Evolutionary conservation across 441 rosid species (phyloP), one percentile per base, ranked within the genome.

Genomic region (Breynia disticha): DNA sequence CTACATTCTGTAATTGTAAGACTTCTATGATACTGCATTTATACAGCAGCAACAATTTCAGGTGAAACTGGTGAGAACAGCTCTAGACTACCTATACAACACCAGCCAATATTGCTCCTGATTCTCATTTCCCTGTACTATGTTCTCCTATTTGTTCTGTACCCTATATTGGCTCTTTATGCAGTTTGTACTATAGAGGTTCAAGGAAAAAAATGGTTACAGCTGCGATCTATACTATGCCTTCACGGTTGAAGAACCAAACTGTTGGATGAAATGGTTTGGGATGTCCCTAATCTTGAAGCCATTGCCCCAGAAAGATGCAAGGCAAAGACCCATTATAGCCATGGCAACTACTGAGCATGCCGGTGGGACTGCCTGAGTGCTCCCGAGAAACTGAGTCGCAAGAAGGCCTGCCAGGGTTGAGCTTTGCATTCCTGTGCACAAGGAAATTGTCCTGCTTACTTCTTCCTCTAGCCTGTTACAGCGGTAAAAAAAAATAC

Each of bases 331-430:
- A 62, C 98, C 98, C 95, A 90, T 83, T 55, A 90, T 83, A 20
- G 98, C 98, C 98, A 85, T 90, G 63, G 85, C 90, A 19, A 90
- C 93, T 22, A 90, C 98, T 11, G 98, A 90, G 76, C 93, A 87
- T n/a, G 98, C 98, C 11, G 98, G 74, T n/a, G 96, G 96, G 43
- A 85, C 96, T 3, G 96, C 95, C 72, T 90, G 96, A 60, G 78
- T 79, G 53, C 87, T 76, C 28, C 96, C 87, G 2, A 90, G 95
- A 75, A 90, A 90, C 48, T 90, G 91, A 8, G 77, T 72, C 8
- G 97, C 96, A 16, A 90, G 87, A 37, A 87, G 96, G 11, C 95
- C 96, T 1, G 97, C 97, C 22, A 90, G 62, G n/a, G 96, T 90
- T 7, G 97, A 87, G 74, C 97, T 90, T 58, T 90, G 96, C 97